These are phyloP conservation scores for Achaetomium macrosporum DNA, from an alignment of 2,329 filamentous ascomycete genomes.

Conservation along the genomic window DNA sequence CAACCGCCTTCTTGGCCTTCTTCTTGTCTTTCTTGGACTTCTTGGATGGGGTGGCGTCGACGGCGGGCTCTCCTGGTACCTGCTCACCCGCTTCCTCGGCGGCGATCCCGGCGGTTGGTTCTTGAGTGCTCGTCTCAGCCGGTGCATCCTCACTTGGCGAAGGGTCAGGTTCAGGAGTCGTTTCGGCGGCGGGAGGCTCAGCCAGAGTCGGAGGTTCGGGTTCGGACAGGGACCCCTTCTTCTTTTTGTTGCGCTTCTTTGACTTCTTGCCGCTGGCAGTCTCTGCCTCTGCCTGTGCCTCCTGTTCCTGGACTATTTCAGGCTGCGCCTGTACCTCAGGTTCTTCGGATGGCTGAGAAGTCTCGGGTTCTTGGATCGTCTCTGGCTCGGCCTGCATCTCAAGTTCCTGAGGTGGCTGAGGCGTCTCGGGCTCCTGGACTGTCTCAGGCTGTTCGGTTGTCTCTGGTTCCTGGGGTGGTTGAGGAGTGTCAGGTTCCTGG, in stretches of 20 bases:
- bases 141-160: background rate
- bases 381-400: background rate
- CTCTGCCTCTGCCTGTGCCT: constrained; percentile 2
- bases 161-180: background rate
- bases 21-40: constrained; percentile 33
- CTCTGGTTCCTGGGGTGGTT: background rate
- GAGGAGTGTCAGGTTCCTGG: background rate
- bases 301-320: background rate
- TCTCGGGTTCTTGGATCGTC: background rate
- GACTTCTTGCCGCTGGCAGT: constrained; percentile 26
- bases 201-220: background rate
- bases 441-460: no score
- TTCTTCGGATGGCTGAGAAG: background rate
- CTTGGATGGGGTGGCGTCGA: constrained; percentile 21
- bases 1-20: constrained; percentile 17
- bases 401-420: background rate
- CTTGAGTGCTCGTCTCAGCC: background rate
- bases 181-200: background rate
- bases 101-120: background rate
- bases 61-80: background rate
- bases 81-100: background rate
- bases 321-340: background rate
- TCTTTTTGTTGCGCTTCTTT: constrained; percentile 31
- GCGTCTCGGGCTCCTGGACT: no score
- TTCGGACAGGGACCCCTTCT: background rate